A percentile compares a stretch with the other conserved stretches of the same genome.
These are phyloP conservation scores for Dipteronia sinensis DNA, from an alignment of 345 rosid genomes.

Conservation along the genomic window DNA sequence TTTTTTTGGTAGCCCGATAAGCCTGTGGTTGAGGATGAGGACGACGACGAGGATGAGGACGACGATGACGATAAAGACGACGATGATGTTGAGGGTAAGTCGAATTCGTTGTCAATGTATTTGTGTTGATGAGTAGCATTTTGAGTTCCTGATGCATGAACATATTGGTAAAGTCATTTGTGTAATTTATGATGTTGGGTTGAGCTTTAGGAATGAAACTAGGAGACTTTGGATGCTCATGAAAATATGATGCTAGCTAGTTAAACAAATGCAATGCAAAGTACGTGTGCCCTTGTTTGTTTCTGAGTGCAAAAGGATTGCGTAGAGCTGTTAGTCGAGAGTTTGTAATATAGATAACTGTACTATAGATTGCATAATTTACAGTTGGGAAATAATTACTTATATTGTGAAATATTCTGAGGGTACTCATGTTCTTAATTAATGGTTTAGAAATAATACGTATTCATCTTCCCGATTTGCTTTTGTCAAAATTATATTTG, in stretches of 20 bases:
- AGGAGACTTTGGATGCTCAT: too few relatives aligned
- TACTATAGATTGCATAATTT: too few relatives aligned
- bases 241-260: too few relatives aligned
- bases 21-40: slow-evolving; percentile 73
- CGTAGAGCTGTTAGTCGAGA: too few relatives aligned
- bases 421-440: not conserved
- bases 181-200: not conserved
- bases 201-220: too few relatives aligned
- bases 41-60: slow-evolving; percentile 64
- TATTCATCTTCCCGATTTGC: not conserved
- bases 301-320: too few relatives aligned
- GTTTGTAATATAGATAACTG: too few relatives aligned
- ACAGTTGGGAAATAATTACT: not conserved
- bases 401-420: not conserved
- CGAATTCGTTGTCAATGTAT: not conserved
- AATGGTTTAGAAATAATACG: not conserved
- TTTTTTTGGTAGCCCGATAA: slow-evolving; percentile 46
- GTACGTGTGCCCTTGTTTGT: too few relatives aligned
- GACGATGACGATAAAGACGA: slow-evolving; percentile 68
- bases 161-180: not conserved
- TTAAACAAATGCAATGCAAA: too few relatives aligned
- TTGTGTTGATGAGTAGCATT: not conserved
- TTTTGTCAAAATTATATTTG: not conserved
- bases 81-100: slow-evolving; percentile 55
- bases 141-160: too few relatives aligned